These are phyloP conservation scores for Candida pini DNA, from an alignment of 805 yeast genomes.

Conservation along the genomic window DNA sequence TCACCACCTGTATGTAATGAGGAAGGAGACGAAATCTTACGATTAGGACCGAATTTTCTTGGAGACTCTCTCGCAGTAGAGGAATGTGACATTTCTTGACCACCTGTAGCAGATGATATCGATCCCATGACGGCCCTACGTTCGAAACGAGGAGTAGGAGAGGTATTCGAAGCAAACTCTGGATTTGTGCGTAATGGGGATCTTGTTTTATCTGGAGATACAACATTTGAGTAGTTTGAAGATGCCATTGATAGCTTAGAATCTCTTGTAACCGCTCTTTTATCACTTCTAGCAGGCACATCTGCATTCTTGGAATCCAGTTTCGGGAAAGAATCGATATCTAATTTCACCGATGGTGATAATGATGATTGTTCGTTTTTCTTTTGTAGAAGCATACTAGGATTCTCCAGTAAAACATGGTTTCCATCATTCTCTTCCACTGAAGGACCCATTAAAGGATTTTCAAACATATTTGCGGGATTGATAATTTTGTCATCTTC, in stretches of 20 bases:
- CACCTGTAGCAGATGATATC: too few species aligned
- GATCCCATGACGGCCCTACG: too few species aligned
- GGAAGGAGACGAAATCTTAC: slow-evolving; percentile 10
- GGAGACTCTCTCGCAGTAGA: too few species aligned
- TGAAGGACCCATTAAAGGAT: slow-evolving; percentile 22
- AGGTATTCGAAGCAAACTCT: background rate
- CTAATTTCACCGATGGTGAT: slow-evolving; percentile 5
- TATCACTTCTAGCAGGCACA: slow-evolving; percentile 25
- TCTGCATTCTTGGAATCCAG: too few species aligned
- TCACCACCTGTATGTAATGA: too few species aligned
- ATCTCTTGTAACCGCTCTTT: slow-evolving; percentile 12
- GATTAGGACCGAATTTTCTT: slow-evolving; percentile 22
- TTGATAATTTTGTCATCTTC: background rate
- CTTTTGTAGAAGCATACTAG: too few species aligned
- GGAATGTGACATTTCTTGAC: too few species aligned
- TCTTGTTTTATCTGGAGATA: slow-evolving; percentile 1
- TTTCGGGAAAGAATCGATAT: slow-evolving; percentile 2
- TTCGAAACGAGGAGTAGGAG: slow-evolving; percentile 3
- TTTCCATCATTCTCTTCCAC: too few species aligned
- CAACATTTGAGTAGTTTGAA: slow-evolving; percentile 10
- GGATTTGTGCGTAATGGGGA: slow-evolving; percentile 5
- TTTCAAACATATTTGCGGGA: slow-evolving; percentile 5
- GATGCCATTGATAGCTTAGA: slow-evolving; percentile 9
- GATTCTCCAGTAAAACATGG: too few species aligned
- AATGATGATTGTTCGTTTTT: slow-evolving; percentile 11